Base-by-base conservation (phyloP, 305 asterid species). In the Fraxinus sp. region DNA sequence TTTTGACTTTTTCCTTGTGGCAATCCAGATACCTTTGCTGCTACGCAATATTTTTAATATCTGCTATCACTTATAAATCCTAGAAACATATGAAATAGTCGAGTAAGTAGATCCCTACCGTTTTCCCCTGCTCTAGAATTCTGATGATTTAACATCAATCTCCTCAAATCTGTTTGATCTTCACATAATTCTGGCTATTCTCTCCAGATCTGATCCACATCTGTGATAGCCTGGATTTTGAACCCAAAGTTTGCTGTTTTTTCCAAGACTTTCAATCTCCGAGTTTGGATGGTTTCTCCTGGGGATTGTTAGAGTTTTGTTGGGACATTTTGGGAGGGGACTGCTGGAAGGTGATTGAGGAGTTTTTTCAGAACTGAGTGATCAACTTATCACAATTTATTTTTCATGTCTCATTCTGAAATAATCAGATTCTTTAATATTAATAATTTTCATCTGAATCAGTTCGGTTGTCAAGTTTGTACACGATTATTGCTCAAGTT, bases 131-230 rank as follows among this genome's bases (percentile, higher is more conserved):
- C 74, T 66, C 37, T 66, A 66, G 36, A 28, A 24, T 20, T 59
- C 32, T 7, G 32, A 62, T 24, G 74, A 66, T 66, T 66, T 66
- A 66, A 9, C n/a, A 66, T 66, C 74, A 66, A 66, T 66, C 37
- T 66, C 74, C 74, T 66, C 74, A 26, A 66, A 24, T 66, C 74
- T 66, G 18, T 66, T 66, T 66, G 74, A 66, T 66, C 37, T 66
- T 66, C 74, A 26, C 5, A 0, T 8, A 64, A 22, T 64, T 5
- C 14, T 8, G 32, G 16, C 72, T 64, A 16, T 57, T 57, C 66
- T 57, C 28, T 57, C 26, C 28, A 57, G 66, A 57, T 55, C 10
- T n/a, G 64, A 55, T 18, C 66, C 66, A 5, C 66, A n/a, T n/a
- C 26, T 16, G 10, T 7, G 66, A 18, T 16, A 57, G 66, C 26